phyloP scores from a whole-genome alignment of 78 protist genomes.

The Dictyostelium capitatum region DNA sequence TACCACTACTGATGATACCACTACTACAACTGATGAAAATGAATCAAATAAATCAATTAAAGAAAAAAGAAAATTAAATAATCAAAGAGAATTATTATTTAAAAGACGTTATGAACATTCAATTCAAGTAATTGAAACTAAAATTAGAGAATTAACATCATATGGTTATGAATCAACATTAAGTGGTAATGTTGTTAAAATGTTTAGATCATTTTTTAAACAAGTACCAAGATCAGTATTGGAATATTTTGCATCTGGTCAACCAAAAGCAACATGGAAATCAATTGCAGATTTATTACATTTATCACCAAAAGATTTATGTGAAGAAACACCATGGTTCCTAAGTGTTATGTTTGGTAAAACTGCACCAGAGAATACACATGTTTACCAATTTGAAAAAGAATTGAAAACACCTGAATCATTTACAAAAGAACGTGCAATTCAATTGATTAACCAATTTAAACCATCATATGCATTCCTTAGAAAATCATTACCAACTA shows the following conservation, averaged over 20 bases:
- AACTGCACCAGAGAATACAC: slow-evolving; percentile 58
- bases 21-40: slow-evolving; percentile 3
- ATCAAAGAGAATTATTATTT: slow-evolving; percentile 14
- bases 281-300: slow-evolving; percentile 62
- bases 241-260: slow-evolving; percentile 72
- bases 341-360: slow-evolving; percentile 69
- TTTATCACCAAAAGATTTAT: slow-evolving; percentile 60
- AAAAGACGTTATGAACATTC: slow-evolving; percentile 9
- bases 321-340: slow-evolving; percentile 65
- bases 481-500: slow-evolving; percentile 22
- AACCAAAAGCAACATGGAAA: slow-evolving; percentile 78
- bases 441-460: slow-evolving; percentile 12
- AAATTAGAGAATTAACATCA: slow-evolving; percentile 36
- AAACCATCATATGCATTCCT: slow-evolving; percentile 64
- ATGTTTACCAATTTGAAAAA: slow-evolving; percentile 22
- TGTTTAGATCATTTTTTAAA: slow-evolving; percentile 44
- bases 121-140: not conserved
- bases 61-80: slow-evolving; percentile 7
- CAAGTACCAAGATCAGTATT: slow-evolving; percentile 23
- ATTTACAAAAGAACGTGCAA: not conserved
- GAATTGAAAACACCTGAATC: not conserved
- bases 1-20: not conserved
- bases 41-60: not conserved
- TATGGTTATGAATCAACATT: slow-evolving; percentile 22
- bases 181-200: slow-evolving; percentile 37